Base-by-base conservation (phyloP, 139 green algal species). In the Closterium sp. region DNA sequence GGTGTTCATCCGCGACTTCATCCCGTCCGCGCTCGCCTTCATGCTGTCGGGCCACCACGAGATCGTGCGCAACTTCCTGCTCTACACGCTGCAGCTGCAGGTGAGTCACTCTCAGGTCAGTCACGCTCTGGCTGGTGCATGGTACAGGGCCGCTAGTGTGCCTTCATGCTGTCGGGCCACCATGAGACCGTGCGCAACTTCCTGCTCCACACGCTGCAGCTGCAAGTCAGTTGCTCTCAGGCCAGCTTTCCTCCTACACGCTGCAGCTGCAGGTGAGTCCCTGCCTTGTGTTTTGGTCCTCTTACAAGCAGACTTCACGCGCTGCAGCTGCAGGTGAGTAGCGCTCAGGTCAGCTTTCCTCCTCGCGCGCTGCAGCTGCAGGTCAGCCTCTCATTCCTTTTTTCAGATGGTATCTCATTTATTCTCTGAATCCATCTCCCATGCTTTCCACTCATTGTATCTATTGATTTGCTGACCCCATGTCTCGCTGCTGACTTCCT, bases 1-100 rank as follows among this genome's bases (percentile, higher is more conserved):
- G 86, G 92, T 94, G 30, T 94, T 94, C 88, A 88, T 94, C 30
- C 89, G 92, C 32, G 92, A 94, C 87, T 94, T 94, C 76, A 33
- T 94, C n/a, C 90, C 92, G 6, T 91, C 83, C 28, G 92, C 84
- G 6, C 8, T 94, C 32, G 83, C 92, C 31, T 94, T 94, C 35
- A 31, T 94, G 16, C 31, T 94, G 84, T 31, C 33, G 4, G 92
- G 92, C 19, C 90, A 94, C 84, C 55, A 33, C 23, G 84, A 94
- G 83, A 94, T 94, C 66, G 92, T 94, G 10, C 38, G 89, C 31
- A 94, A 94, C 36, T 94, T 94, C 76, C 86, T 94, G 2, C 25
- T 94, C 84, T n/a, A 94, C 76, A 92, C 89, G 21, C 28, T 92
- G 31, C 89, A 89, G 83, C 89, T 92, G 76, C 89, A 92, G 89